Conservation (phyloP, 202 grass and related monocot genomes). For the Zizania palustris region DNA sequence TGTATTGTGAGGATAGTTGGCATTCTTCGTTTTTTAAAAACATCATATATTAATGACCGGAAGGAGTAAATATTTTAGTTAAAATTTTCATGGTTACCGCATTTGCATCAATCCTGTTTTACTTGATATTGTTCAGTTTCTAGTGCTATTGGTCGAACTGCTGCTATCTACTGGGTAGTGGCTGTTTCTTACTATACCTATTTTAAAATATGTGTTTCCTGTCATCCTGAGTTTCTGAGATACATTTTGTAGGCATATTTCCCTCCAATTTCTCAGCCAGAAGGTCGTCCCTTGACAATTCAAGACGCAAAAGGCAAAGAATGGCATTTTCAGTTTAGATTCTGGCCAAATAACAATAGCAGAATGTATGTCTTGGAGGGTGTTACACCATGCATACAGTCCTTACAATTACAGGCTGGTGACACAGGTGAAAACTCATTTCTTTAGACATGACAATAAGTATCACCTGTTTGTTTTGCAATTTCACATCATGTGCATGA, state of each 20-base stretch:
- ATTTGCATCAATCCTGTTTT: neutral
- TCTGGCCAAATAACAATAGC: conserved; percentile 99
- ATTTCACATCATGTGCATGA: conserved; percentile 9
- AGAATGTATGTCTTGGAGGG: conserved; percentile 99
- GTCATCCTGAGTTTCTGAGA: conserved; percentile 34
- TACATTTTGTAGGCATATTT: conserved; percentile 85
- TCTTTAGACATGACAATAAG: conserved; percentile 14
- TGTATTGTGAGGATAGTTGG: conserved; percentile 17
- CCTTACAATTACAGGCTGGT: conserved; percentile 97
- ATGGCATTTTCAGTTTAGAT: conserved; percentile 99
- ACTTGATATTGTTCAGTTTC: neutral
- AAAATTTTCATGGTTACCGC: conserved; percentile 24
- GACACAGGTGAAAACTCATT: conserved; percentile 76
- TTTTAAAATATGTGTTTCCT: conserved; percentile 21
- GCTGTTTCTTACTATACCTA: neutral
- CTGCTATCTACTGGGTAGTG: conserved; percentile 9
- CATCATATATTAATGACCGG: too few species aligned
- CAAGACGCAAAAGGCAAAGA: conserved; percentile 99
- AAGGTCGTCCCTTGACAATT: conserved; percentile 97
- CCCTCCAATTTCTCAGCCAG: conserved; percentile 97
- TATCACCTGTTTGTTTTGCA: neutral
- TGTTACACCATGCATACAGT: conserved; percentile 99
- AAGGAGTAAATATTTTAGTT: neutral
- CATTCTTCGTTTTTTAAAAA: conserved; percentile 1
- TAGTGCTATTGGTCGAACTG: neutral